Base-by-base conservation (phyloP, 257 asterid genomes). In the Nicotiana undulata region DNA sequence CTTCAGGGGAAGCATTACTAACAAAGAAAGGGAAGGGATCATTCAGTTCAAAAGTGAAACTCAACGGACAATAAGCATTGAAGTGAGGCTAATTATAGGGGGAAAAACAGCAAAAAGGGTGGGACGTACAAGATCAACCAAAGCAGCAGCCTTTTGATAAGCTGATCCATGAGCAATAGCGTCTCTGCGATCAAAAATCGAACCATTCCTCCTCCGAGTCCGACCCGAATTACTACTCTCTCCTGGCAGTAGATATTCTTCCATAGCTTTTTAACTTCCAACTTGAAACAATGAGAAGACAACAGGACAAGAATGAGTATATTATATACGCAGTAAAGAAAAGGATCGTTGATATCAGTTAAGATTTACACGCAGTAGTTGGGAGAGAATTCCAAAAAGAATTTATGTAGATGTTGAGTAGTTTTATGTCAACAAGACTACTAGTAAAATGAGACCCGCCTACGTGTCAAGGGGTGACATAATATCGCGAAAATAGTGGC, bases 121-220 rank as follows among this genome's bases (percentile, higher is more conserved):
- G 7, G 8, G 18, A 81, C 97, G 26, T 92, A 93, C 98, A 46
- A 94, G 97, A 91, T 94, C 98, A 87, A 94, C 96, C 87, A 94
- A 88, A 85, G 98, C 98, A 82, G 98, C 98, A 81, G 98, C 98
- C 56, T 87, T 94, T 76, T 94, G 89, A 85, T 93, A 92, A 78
- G 91, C 74, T 66, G 97, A 87, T 80, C 98, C 98, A 85, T 91
- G 32, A 77, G 93, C 98, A 83, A 94, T 90, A 49, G 98, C 98
- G 55, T 90, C 91, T 74, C 61, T 74, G 2, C 61, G 91, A 67
- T 86, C 98, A 90, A 44, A 86, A 76, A n/a, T 65, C 24, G 32
- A 75, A 79, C 81, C n/a, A 24, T 0, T 85, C 0, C 80, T 86
- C 64, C 85, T 22, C 6, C 85, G 56, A 63, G 67, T 31, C 49